A percentile compares a stretch with the other conserved stretches of the same genome.
These are phyloP conservation scores for Apiotrichum gracile DNA, from an alignment of 1,284 basidiomycete species.

Conservation along the genomic window DNA sequence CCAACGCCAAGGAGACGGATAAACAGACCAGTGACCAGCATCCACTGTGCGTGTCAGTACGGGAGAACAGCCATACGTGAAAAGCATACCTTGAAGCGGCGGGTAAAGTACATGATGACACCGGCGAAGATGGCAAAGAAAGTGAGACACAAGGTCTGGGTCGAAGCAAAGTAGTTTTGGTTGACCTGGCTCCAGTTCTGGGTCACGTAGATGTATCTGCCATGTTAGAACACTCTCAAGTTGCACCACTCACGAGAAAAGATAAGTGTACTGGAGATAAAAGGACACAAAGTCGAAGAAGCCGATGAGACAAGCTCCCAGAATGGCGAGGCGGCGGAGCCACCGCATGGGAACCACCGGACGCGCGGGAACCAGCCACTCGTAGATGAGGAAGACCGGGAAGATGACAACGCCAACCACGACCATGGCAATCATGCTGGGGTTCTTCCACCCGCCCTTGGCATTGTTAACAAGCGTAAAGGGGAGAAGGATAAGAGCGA, in stretches of 20 bases:
- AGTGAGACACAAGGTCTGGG: constrained; percentile 44
- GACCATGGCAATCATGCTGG: constrained; percentile 43
- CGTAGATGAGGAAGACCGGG: constrained; percentile 47
- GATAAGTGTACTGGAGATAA: constrained; percentile 41
- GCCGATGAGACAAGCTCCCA: constrained; percentile 60
- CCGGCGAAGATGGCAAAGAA: constrained; percentile 50
- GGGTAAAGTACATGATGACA: constrained; percentile 44
- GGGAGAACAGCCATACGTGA: background rate
- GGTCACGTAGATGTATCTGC: constrained; percentile 39
- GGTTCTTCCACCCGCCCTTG: constrained; percentile 43
- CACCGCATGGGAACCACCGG: constrained; percentile 55
- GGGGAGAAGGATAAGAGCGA: constrained; percentile 62
- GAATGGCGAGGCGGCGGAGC: constrained; percentile 56
- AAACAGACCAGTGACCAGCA: constrained; percentile 61
- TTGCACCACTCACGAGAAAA: constrained; percentile 31
- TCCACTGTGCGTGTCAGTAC: constrained; percentile 45
- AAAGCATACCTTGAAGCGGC: constrained; percentile 47
- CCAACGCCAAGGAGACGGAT: constrained; percentile 65
- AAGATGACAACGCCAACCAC: constrained; percentile 47
- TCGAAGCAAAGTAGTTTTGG: constrained; percentile 41
- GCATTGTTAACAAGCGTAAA: constrained; percentile 55
- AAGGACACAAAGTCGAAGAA: constrained; percentile 66
- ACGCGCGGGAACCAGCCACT: constrained; percentile 45
- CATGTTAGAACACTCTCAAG: background rate
- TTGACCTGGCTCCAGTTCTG: constrained; percentile 36